Percentiles rank a stretch among this genome's conserved stretches.
These are phyloP conservation scores for Cystoderma amianthinum DNA, from an alignment of 768 basidiomycete species.

Conservation along the genomic window DNA sequence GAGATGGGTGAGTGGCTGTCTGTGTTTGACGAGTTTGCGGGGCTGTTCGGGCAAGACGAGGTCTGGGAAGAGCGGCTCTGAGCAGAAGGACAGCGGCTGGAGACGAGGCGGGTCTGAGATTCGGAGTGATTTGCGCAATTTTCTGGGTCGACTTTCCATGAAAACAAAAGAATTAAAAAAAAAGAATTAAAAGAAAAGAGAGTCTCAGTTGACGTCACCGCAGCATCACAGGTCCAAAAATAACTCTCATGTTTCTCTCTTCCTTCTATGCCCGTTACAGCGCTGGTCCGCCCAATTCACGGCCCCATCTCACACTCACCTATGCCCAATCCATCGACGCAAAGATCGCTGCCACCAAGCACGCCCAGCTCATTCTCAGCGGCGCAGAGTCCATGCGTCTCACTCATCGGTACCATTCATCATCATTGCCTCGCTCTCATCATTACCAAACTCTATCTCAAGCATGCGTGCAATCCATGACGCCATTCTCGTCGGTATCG, in stretches of 20 bases:
- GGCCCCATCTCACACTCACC: conserved; percentile 71
- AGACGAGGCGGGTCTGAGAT: too few relatives aligned
- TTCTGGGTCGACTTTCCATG: too few relatives aligned
- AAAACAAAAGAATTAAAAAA: too few relatives aligned
- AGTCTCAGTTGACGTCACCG: conserved; percentile 6
- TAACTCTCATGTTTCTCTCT: background rate
- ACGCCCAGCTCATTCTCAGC: conserved; percentile 75
- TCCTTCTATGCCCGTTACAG: background rate
- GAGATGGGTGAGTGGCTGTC: too few relatives aligned
- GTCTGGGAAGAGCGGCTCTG: too few relatives aligned
- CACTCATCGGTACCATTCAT: conserved; percentile 79
- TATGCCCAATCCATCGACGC: conserved; percentile 86
- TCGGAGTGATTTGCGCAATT: too few relatives aligned
- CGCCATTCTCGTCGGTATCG: conserved; percentile 85
- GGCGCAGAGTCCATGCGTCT: conserved; percentile 84
- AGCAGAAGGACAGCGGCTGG: too few relatives aligned
- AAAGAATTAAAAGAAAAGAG: background rate
- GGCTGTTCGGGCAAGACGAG: too few relatives aligned
- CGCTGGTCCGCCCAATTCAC: conserved; percentile 5
- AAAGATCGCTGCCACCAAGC: conserved; percentile 72
- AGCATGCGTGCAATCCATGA: conserved; percentile 94
- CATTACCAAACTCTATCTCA: conserved; percentile 2
- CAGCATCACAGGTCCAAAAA: conserved; percentile 5
- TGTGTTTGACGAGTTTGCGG: too few relatives aligned
- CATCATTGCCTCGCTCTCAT: background rate